These are phyloP conservation scores for Nicotiana tomentosiformis DNA, from an alignment of 257 asterid species.

Conservation along the genomic window DNA sequence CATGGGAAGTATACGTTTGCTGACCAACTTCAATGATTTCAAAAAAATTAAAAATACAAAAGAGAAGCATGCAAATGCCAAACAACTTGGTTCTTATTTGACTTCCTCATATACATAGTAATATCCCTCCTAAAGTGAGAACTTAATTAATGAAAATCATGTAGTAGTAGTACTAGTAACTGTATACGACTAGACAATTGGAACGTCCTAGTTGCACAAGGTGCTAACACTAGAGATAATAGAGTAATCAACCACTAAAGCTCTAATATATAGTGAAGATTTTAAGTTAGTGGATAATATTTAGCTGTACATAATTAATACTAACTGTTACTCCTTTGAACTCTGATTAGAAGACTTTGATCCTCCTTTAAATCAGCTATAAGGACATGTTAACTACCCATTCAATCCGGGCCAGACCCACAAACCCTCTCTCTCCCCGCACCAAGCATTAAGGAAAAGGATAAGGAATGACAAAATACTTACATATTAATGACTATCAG, in stretches of 20 bases:
- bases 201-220: neutral
- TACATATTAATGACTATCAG: neutral
- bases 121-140: neutral
- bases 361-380: neutral
- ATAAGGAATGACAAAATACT: neutral
- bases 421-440: neutral
- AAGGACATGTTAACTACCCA: neutral
- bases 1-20: neutral
- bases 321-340: neutral
- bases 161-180: neutral
- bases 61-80: neutral
- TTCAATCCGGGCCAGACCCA: neutral
- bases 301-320: no score
- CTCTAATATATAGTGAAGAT: no score
- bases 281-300: no score
- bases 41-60: neutral
- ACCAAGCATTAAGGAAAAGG: neutral
- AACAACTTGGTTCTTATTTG: neutral
- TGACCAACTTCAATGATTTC: conserved; percentile 1
- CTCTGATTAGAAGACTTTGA: neutral
- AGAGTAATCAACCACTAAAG: neutral
- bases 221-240: neutral
- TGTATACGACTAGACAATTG: neutral
- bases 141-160: neutral
- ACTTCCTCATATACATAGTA: neutral